phyloP scores from a whole-genome alignment of 345 rosid genomes.

The Melastoma malabathricum region DNA sequence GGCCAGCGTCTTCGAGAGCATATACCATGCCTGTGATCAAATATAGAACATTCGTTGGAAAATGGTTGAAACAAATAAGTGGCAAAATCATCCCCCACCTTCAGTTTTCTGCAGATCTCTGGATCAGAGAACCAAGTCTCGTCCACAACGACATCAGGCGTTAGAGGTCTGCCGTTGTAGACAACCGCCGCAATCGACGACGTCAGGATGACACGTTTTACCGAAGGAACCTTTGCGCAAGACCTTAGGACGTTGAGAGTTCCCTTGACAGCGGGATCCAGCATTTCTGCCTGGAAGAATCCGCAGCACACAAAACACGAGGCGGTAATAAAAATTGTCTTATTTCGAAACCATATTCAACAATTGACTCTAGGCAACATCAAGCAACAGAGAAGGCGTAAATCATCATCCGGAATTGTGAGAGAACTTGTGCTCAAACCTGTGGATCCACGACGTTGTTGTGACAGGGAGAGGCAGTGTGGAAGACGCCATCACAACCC shows the following conservation, averaged over 20 bases:
- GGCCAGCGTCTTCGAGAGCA: conserved; percentile 71
- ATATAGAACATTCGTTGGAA: not conserved
- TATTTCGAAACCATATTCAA: too few species aligned
- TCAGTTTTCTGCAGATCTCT: conserved; percentile 18
- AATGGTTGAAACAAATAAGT: not conserved
- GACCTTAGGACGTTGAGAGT: conserved; percentile 74
- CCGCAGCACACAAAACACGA: not conserved
- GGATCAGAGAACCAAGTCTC: conserved; percentile 77
- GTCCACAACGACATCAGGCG: conserved; percentile 65
- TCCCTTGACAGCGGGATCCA: conserved; percentile 84
- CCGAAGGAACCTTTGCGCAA: conserved; percentile 45
- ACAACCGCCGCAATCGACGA: conserved; percentile 70
- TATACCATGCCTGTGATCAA: conserved; percentile 50
- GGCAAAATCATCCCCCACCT: not conserved
- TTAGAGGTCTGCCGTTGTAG: conserved; percentile 40
- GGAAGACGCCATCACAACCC: conserved; percentile 75
- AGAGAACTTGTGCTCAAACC: conserved; percentile 21
- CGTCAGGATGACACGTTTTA: conserved; percentile 66
- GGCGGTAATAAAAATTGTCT: too few species aligned
- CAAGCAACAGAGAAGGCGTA: too few species aligned
- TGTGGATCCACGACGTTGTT: conserved; percentile 69
- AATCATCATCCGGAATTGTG: too few species aligned
- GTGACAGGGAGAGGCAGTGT: conserved; percentile 75
- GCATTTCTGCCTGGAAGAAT: conserved; percentile 49
- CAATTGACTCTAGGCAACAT: too few species aligned